Base-by-base conservation (phyloP, 495 filamentous ascomycete genomes). In the Neurospora sp. region DNA sequence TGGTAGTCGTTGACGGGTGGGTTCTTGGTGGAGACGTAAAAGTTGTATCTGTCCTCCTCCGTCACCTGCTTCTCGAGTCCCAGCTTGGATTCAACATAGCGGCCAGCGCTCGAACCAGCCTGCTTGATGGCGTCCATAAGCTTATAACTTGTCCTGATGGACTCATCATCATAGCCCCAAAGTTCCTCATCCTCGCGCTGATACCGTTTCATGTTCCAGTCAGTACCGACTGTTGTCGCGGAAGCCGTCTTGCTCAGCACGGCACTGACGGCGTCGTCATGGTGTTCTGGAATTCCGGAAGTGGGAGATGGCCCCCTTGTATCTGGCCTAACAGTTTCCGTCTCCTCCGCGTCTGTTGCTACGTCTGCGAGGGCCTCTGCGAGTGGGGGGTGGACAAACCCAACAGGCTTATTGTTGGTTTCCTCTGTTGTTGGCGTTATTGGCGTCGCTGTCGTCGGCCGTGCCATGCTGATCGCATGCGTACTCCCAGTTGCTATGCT, bases 1-100 rank as follows among this genome's bases (percentile, higher is more conserved):
- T 96, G 93, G 40, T 92, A 86, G 75, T 96, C 93, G 79, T 96
- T 96, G 74, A 97, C 90, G 11, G 92, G 90, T 14, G 93, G 93
- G 73, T 92, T 92, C 37, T 86, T 85, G n/a, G 90, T 87, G 70
- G 85, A 84, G 72, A 89, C 89, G 79, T 94, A 94, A 78, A 83
- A 86, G 72, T 81, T 83, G 73, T 81, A 78, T 1, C 84, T 78
- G 38, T 85, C 83, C 71, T 84, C 81, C 14, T 85, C 82, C 8
- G 83, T 84, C 14, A 85, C 79, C 9, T 74, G 72, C 72, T 81
- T 83, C 42, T 84, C 83, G 62, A 80, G 78, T 23, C 80, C 79
- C 23, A 86, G 79, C 73, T 82, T 84, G 6, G 80, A 79, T 76
- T 86, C 85, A 39, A 86, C 75, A 70, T 83, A 81, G 41, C 84